Evolutionary conservation across 2,329 filamentous ascomycete species (phyloP).

Genomic region (Monilinia aucupariae): DNA sequence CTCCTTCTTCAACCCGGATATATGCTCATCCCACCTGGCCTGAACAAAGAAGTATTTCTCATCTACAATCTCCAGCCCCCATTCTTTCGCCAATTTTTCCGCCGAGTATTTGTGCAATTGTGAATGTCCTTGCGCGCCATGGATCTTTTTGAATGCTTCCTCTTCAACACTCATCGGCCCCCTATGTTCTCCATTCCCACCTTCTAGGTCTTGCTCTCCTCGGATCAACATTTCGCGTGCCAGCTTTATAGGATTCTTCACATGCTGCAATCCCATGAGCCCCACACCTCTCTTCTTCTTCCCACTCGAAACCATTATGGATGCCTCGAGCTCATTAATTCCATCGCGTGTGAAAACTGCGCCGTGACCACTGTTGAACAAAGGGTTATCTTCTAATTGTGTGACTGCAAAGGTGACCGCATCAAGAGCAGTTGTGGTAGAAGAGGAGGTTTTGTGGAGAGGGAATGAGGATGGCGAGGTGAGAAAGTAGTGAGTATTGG

Average conservation of each 20-base stretch:
- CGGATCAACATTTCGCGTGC: slow-evolving; percentile 65
- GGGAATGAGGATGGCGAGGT: slow-evolving; percentile 55
- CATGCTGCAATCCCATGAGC: slow-evolving; percentile 64
- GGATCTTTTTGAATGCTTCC: neutral
- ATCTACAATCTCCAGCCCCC: slow-evolving; percentile 64
- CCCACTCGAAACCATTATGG: slow-evolving; percentile 74
- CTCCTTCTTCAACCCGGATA: slow-evolving; percentile 50
- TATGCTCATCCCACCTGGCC: slow-evolving; percentile 72
- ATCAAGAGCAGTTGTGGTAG: slow-evolving; percentile 53
- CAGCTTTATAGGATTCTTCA: slow-evolving; percentile 75
- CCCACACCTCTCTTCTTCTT: slow-evolving; percentile 71
- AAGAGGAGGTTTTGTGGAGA: slow-evolving; percentile 38
- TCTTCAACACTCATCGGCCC: slow-evolving; percentile 26
- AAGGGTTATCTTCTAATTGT: slow-evolving; percentile 69
- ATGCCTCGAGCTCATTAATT: slow-evolving; percentile 79
- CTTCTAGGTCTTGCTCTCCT: slow-evolving; percentile 56
- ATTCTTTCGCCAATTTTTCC: slow-evolving; percentile 60
- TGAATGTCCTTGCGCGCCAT: slow-evolving; percentile 58
- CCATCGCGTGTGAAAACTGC: slow-evolving; percentile 83
- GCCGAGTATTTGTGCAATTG: slow-evolving; percentile 63
- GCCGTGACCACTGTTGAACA: slow-evolving; percentile 81
- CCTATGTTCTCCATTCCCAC: slow-evolving; percentile 37
- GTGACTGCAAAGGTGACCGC: slow-evolving; percentile 69
- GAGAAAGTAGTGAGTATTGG: slow-evolving; percentile 40
- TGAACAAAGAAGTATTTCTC: slow-evolving; percentile 74